Percentiles rank a stretch among this genome's conserved stretches.
Evolutionary conservation across 495 filamentous ascomycete genomes (phyloP).

Genomic region (Saxophila tyrrhenica): DNA sequence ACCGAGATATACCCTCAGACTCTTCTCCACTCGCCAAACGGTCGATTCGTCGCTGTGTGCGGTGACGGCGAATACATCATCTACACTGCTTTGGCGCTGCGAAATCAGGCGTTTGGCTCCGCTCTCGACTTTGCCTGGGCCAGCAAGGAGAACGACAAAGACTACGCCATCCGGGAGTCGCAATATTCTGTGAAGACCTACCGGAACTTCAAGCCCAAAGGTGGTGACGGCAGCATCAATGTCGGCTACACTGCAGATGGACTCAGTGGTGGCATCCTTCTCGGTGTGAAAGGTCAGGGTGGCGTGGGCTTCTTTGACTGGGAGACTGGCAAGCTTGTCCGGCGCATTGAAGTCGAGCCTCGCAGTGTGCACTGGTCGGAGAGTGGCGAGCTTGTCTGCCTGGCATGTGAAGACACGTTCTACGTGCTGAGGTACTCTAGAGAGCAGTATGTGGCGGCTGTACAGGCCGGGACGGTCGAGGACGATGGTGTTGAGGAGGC

Average conservation of each 20-base stretch:
- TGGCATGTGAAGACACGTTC: conserved; percentile 92
- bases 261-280: conserved; percentile 75
- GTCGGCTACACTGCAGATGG: conserved; percentile 95
- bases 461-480: conserved; percentile 70
- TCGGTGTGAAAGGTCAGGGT: conserved; percentile 89
- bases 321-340: conserved; percentile 76
- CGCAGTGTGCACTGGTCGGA: conserved; percentile 92
- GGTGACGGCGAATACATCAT: conserved; percentile 98
- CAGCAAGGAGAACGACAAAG: conserved; percentile 94
- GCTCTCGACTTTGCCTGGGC: conserved; percentile 97
- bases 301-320: conserved; percentile 95
- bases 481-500: conserved; percentile 97
- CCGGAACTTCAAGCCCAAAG: conserved; percentile 92
- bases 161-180: conserved; percentile 93
- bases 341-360: conserved; percentile 92
- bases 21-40: conserved; percentile 89
- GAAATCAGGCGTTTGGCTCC: conserved; percentile 93
- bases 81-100: conserved; percentile 92
- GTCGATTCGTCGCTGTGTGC: conserved; percentile 91
- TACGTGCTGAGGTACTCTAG: conserved; percentile 86
- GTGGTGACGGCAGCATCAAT: conserved; percentile 60
- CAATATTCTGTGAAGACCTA: conserved; percentile 88
- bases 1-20: conserved; percentile 97
- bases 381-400: conserved; percentile 78
- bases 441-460: conserved; percentile 71